Conservation (phyloP, 2,329 filamentous ascomycete species). For the Nothophoma quercina region DNA sequence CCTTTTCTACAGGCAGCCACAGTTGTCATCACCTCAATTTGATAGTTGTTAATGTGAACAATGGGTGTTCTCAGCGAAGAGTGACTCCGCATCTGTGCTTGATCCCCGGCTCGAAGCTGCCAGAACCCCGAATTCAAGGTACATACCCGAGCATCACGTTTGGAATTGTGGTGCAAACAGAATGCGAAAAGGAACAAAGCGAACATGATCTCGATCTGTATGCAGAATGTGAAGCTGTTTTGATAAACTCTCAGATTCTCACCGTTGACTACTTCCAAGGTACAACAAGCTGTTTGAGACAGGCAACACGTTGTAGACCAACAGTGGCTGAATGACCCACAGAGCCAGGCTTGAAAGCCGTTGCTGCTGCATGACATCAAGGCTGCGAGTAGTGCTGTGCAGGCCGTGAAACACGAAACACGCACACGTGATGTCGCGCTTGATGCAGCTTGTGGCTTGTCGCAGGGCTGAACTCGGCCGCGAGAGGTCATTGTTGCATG, state of each 20-base stretch:
- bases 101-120: conserved; percentile 1
- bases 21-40: too few species aligned
- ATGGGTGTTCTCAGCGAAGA: background rate
- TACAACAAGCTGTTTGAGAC: background rate
- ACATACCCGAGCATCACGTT: background rate
- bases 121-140: background rate
- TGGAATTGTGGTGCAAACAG: background rate
- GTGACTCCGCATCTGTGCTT: conserved; percentile 9
- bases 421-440: conserved; percentile 17
- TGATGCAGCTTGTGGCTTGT: conserved; percentile 8
- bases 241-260: too few species aligned
- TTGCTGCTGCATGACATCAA: conserved; percentile 4
- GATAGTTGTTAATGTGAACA: background rate
- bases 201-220: too few species aligned
- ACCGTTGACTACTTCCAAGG: too few species aligned
- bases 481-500: conserved; percentile 6
- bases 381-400: conserved; percentile 7
- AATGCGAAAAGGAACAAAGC: too few species aligned
- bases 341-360: too few species aligned
- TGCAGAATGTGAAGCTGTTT: too few species aligned
- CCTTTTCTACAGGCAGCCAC: background rate
- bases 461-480: conserved; percentile 7
- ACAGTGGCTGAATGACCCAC: background rate
- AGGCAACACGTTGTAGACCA: background rate
- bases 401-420: background rate